phyloP scores from a whole-genome alignment of 2,329 filamentous ascomycete species.

The Hypoxylon sp. region DNA sequence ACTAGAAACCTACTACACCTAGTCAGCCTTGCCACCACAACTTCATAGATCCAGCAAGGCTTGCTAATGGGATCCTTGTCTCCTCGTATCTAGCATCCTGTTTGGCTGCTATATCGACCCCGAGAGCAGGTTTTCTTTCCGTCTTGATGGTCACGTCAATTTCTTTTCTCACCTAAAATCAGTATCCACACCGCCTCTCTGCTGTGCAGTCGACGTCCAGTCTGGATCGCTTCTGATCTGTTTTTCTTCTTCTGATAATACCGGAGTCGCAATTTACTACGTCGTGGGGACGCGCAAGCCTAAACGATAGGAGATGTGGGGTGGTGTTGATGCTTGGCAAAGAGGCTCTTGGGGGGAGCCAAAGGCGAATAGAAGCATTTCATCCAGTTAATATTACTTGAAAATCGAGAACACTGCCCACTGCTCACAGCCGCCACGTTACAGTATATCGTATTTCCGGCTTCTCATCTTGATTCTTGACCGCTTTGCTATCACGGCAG shows the following conservation, averaged over 20 bases:
- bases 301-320: constrained; percentile 13
- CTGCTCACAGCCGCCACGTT: constrained; percentile 24
- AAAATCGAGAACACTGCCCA: constrained; percentile 26
- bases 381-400: constrained; percentile 18
- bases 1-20: constrained; percentile 17
- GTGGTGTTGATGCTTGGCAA: constrained; percentile 29
- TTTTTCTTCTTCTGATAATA: constrained; percentile 12
- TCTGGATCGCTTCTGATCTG: constrained; percentile 9
- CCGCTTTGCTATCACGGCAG: constrained; percentile 20
- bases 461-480: constrained; percentile 17
- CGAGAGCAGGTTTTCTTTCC: constrained; percentile 27
- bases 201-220: constrained; percentile 7
- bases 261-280: constrained; percentile 29
- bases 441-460: constrained; percentile 19
- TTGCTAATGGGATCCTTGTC: constrained; percentile 29
- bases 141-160: constrained; percentile 25
- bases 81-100: constrained; percentile 25
- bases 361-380: constrained; percentile 27
- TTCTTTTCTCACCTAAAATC: constrained; percentile 18
- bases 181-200: constrained; percentile 39
- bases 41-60: constrained; percentile 36
- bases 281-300: constrained; percentile 40
- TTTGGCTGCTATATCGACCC: constrained; percentile 14
- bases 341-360: constrained; percentile 17
- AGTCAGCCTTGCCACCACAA: constrained; percentile 34